Conservation (phyloP, 2,329 filamentous ascomycete species). For the Exutisphaerella laricina region DNA sequence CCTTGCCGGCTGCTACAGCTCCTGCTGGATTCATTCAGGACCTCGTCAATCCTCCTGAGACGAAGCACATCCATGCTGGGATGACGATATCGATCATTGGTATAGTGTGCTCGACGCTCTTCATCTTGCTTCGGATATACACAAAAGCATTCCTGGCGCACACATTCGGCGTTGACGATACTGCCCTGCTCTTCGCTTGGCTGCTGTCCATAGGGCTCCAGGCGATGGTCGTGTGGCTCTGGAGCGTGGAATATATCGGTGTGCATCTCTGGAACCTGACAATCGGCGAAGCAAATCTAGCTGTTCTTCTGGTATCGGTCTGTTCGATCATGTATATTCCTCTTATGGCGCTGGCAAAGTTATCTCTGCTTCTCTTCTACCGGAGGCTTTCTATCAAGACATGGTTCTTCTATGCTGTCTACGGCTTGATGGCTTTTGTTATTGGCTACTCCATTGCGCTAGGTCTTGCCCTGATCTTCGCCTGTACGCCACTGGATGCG, state of each 20-base stretch:
- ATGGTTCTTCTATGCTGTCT: conserved; percentile 14
- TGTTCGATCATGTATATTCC: conserved; percentile 11
- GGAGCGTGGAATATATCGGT: conserved; percentile 7
- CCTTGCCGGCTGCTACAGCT: conserved; percentile 10
- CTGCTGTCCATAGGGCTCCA: conserved; percentile 15
- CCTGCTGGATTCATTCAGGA: conserved; percentile 14
- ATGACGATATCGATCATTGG: conserved; percentile 12
- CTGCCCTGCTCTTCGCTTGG: conserved; percentile 13
- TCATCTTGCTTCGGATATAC: conserved; percentile 13
- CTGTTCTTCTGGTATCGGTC: conserved; percentile 7
- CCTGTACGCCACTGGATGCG: conserved; percentile 13
- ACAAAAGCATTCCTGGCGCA: conserved; percentile 16
- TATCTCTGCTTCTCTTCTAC: conserved; percentile 17
- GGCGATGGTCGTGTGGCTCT: conserved; percentile 9
- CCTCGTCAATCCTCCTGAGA: conserved; percentile 9
- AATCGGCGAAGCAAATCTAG: not conserved
- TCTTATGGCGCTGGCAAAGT: conserved; percentile 15
- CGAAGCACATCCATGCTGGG: conserved; percentile 4
- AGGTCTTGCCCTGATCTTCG: conserved; percentile 10
- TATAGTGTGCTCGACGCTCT: conserved; percentile 13
- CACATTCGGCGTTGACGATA: conserved; percentile 16
- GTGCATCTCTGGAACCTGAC: conserved; percentile 13
- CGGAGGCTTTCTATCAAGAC: conserved; percentile 9
- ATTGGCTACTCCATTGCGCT: conserved; percentile 10
- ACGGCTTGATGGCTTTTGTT: conserved; percentile 10